These are phyloP conservation scores for Trametopsis cervina DNA, from an alignment of 768 basidiomycete genomes.

Conservation along the genomic window DNA sequence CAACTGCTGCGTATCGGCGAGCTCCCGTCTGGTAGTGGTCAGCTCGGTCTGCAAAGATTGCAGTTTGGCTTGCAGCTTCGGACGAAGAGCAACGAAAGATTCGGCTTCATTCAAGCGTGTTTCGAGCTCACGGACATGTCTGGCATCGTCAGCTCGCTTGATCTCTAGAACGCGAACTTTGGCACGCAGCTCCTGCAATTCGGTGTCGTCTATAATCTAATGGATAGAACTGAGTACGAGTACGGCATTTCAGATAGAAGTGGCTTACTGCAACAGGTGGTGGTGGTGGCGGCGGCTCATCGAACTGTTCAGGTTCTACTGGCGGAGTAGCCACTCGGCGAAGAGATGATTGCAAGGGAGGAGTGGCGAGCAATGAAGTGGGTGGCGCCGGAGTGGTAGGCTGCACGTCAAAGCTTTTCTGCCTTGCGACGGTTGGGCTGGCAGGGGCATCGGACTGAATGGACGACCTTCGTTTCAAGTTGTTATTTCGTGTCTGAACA, in stretches of 20 bases:
- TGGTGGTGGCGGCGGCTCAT: conserved; percentile 13
- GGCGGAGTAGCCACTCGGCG: conserved; percentile 10
- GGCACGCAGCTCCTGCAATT: conserved; percentile 74
- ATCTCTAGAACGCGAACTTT: conserved; percentile 83
- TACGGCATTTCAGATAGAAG: conserved; percentile 8
- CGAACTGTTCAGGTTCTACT: conserved; percentile 8
- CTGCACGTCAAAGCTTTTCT: conserved; percentile 24
- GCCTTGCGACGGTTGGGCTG: conserved; percentile 21
- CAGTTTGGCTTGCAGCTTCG: conserved; percentile 87
- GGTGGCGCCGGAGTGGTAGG: conserved; percentile 6
- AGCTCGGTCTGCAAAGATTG: conserved; percentile 76
- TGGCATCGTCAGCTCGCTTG: conserved; percentile 80
- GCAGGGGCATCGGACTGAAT: conserved; percentile 27
- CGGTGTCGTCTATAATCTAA: conserved; percentile 42
- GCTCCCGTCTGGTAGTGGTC: conserved; percentile 63
- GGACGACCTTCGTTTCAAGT: conserved; percentile 33
- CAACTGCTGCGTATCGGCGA: conserved; percentile 74
- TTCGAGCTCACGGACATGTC: conserved; percentile 80
- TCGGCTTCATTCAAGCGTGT: conserved; percentile 79
- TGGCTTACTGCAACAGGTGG: conserved; percentile 18
- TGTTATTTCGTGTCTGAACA: conserved; percentile 43
- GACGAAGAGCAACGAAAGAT: conserved; percentile 74
- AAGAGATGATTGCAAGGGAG: conserved; percentile 11
- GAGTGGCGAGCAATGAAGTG: not conserved
- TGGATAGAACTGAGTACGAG: not conserved